These are phyloP conservation scores for Jamesozyma rosinii DNA, from an alignment of 805 yeast species.

Conservation along the genomic window DNA sequence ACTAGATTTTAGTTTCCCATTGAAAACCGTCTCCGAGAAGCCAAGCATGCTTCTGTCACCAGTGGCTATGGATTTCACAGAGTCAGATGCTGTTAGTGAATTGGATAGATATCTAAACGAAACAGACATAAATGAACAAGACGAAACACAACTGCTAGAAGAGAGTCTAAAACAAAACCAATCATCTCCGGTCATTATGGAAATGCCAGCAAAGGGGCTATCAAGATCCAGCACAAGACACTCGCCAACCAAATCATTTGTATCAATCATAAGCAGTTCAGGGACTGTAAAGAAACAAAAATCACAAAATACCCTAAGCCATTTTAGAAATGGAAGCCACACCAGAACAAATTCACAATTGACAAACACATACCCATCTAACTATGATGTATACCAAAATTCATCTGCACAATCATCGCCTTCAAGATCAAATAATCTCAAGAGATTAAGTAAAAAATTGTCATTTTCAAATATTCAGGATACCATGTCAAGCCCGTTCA, in stretches of 20 bases:
- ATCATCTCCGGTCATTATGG: conserved; percentile 11
- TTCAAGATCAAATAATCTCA: conserved; percentile 20
- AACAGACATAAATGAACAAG: conserved; percentile 7
- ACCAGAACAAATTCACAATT: conserved; percentile 20
- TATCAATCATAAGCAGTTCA: conserved; percentile 21
- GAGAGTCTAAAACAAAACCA: conserved; percentile 20
- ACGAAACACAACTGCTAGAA: conserved; percentile 15
- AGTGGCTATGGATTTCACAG: background rate
- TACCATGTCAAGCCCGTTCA: conserved; percentile 3
- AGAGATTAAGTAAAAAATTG: conserved; percentile 24
- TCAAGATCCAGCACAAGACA: conserved; percentile 16
- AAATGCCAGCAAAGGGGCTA: conserved; percentile 11
- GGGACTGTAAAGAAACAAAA: conserved; percentile 13
- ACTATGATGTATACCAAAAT: conserved; percentile 1
- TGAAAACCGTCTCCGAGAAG: conserved; percentile 2
- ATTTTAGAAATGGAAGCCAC: conserved; percentile 8
- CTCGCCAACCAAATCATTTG: conserved; percentile 30
- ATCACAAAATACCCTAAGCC: conserved; percentile 9
- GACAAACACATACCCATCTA: conserved; percentile 1
- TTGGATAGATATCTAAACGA: conserved; percentile 23
- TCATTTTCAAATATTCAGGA: conserved; percentile 27
- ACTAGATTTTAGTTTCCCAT: conserved; percentile 17
- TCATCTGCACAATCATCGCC: conserved; percentile 23
- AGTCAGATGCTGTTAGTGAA: conserved; percentile 23
- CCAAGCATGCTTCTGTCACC: background rate